phyloP scores from a whole-genome alignment of 768 basidiomycete species.

The Suillus decipiens region DNA sequence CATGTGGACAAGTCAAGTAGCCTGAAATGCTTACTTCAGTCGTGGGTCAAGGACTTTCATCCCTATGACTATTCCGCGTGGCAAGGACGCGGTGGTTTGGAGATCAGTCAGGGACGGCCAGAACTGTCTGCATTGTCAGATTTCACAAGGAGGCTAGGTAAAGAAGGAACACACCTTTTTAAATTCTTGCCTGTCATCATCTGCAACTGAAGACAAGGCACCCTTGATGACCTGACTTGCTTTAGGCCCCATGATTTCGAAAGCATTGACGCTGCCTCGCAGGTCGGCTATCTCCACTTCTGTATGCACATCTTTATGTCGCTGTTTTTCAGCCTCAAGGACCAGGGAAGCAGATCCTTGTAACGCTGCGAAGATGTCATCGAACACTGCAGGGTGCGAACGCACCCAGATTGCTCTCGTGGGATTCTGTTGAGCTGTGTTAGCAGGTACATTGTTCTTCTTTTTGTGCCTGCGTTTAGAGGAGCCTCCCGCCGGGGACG shows the following conservation, averaged over 20 bases:
- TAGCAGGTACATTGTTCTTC: constrained; percentile 20
- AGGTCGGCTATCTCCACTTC: constrained; percentile 72
- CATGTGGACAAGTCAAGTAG: not conserved
- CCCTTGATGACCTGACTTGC: constrained; percentile 74
- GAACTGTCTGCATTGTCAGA: constrained; percentile 19
- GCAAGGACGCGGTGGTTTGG: constrained; percentile 65
- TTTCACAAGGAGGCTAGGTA: constrained; percentile 6
- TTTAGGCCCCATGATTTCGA: constrained; percentile 90
- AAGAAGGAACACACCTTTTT: constrained; percentile 44
- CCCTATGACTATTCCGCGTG: constrained; percentile 76
- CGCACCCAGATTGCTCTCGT: constrained; percentile 69
- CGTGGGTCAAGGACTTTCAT: constrained; percentile 85
- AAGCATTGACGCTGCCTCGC: constrained; percentile 69
- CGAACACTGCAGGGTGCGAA: constrained; percentile 74
- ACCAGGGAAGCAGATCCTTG: constrained; percentile 50
- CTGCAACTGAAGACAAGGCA: constrained; percentile 50
- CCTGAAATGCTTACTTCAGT: constrained; percentile 58
- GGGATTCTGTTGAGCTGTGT: constrained; percentile 13
- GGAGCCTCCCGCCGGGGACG: constrained; percentile 12
- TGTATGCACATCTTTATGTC: constrained; percentile 20
- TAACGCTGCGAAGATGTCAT: constrained; percentile 55
- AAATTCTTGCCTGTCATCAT: constrained; percentile 56
- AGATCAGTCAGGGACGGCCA: constrained; percentile 65
- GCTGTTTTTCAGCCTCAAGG: constrained; percentile 39
- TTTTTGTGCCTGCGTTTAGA: constrained; percentile 23